These are phyloP conservation scores for Martensiomyces pterosporus DNA, from an alignment of 192 early-diverging fungal species.

Conservation along the genomic window DNA sequence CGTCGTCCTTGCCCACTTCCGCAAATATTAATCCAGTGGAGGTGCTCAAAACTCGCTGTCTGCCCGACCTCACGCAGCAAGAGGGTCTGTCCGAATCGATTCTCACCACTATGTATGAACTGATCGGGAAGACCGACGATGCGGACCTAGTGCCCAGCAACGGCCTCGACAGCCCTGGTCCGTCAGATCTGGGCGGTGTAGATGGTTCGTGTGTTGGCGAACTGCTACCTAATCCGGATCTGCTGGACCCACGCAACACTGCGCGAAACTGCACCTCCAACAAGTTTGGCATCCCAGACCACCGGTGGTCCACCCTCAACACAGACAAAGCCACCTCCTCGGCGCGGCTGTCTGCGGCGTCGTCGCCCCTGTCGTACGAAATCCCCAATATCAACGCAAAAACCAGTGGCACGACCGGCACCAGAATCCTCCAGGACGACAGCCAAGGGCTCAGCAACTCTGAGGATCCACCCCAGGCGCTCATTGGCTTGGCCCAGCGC, in stretches of 20 bases:
- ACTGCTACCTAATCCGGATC: slow-evolving; percentile 23
- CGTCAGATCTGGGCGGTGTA: too few species aligned
- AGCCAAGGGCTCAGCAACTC: too few species aligned
- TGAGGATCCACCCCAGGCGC: background rate
- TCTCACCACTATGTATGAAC: slow-evolving; percentile 25
- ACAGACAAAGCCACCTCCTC: too few species aligned
- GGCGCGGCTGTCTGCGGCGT: too few species aligned
- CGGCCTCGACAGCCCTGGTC: too few species aligned
- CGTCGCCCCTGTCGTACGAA: too few species aligned
- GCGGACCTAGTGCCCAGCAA: too few species aligned
- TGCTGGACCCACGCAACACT: slow-evolving; percentile 25
- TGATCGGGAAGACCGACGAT: slow-evolving; percentile 10
- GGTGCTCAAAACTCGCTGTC: slow-evolving; percentile 15
- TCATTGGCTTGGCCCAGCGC: slow-evolving; percentile 10
- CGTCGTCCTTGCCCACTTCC: too few species aligned
- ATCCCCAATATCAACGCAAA: too few species aligned
- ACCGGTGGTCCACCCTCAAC: background rate
- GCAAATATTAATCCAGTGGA: slow-evolving; percentile 38
- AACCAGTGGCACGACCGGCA: too few species aligned
- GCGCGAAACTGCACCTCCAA: background rate
- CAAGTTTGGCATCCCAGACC: background rate
- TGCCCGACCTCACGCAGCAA: slow-evolving; percentile 28
- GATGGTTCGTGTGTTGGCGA: too few species aligned
- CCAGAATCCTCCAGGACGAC: too few species aligned
- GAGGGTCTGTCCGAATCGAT: slow-evolving; percentile 27